A percentile compares a stretch with the other conserved stretches of the same genome.
Conservation (phyloP, 2,329 filamentous ascomycete species). For the Nannizzia gypsea region DNA sequence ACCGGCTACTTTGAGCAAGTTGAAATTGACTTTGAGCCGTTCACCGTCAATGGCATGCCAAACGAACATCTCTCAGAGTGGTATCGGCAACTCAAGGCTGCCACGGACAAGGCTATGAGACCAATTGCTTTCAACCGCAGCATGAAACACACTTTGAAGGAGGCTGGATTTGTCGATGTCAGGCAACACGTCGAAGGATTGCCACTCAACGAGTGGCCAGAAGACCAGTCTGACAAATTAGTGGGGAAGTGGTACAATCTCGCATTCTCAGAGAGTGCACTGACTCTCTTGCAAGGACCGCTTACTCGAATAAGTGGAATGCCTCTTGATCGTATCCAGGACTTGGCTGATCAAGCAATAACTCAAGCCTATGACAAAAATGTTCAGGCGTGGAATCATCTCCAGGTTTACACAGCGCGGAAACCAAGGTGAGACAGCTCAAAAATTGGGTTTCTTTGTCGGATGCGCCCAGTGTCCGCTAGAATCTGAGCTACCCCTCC, state of each 20-base stretch:
- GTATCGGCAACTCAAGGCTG: slow-evolving; percentile 56
- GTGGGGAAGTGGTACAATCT: slow-evolving; percentile 77
- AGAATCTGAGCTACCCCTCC: neutral
- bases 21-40: slow-evolving; percentile 73
- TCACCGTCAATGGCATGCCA: slow-evolving; percentile 41
- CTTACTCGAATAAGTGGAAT: slow-evolving; percentile 55
- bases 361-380: slow-evolving; percentile 57
- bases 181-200: slow-evolving; percentile 56
- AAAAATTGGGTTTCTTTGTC: slow-evolving; percentile 1
- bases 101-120: slow-evolving; percentile 53
- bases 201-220: slow-evolving; percentile 63
- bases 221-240: slow-evolving; percentile 51
- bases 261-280: slow-evolving; percentile 59
- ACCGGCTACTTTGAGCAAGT: slow-evolving; percentile 72
- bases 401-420: slow-evolving; percentile 35
- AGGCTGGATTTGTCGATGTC: slow-evolving; percentile 70
- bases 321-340: slow-evolving; percentile 50
- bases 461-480: slow-evolving; percentile 1
- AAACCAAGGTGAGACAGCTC: slow-evolving; percentile 21
- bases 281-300: slow-evolving; percentile 61
- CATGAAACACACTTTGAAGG: slow-evolving; percentile 50
- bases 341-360: slow-evolving; percentile 51
- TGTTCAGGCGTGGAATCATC: slow-evolving; percentile 55
- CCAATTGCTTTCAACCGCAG: slow-evolving; percentile 52
- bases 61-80: slow-evolving; percentile 50